Conservation (phyloP, 2,329 filamentous ascomycete genomes). For the Geosmithia flava region DNA sequence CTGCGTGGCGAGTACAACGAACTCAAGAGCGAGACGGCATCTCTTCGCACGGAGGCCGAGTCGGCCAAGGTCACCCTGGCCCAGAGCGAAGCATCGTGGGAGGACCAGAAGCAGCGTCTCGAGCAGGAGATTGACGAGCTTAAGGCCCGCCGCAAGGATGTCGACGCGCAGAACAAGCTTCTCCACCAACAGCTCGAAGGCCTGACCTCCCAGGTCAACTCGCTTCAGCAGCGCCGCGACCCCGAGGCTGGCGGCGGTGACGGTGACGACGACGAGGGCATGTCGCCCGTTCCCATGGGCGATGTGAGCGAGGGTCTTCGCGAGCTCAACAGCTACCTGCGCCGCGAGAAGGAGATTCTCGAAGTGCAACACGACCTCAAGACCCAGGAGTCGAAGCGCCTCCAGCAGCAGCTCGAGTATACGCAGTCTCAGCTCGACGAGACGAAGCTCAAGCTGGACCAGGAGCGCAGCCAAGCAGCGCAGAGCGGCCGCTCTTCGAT, state of each 20-base stretch:
- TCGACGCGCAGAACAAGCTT: constrained; percentile 79
- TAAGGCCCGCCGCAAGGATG: constrained; percentile 67
- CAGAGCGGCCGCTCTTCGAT: constrained; percentile 62
- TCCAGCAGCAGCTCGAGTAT: constrained; percentile 85
- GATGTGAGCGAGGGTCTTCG: constrained; percentile 64
- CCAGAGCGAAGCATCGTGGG: constrained; percentile 81
- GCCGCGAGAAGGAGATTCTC: constrained; percentile 93
- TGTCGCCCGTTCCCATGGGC: constrained; percentile 37
- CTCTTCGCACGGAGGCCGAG: constrained; percentile 69
- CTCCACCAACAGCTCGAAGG: constrained; percentile 82
- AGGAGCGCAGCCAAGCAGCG: constrained; percentile 68
- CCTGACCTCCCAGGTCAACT: constrained; percentile 66
- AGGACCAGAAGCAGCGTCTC: constrained; percentile 65
- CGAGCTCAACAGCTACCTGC: constrained; percentile 82
- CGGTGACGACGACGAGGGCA: constrained; percentile 39
- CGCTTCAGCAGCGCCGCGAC: constrained; percentile 62
- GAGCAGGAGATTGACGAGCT: constrained; percentile 76
- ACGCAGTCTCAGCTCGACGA: constrained; percentile 82
- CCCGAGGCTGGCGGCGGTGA: constrained; percentile 21
- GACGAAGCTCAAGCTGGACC: constrained; percentile 74
- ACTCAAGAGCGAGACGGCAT: constrained; percentile 65
- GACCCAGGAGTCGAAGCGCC: constrained; percentile 72
- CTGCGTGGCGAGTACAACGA: constrained; percentile 72
- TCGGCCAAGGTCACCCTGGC: constrained; percentile 67
- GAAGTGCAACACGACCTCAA: constrained; percentile 94